These are phyloP conservation scores for Lasiosphaeriaceae sp. DNA, from an alignment of 495 filamentous ascomycete genomes.

Conservation along the genomic window DNA sequence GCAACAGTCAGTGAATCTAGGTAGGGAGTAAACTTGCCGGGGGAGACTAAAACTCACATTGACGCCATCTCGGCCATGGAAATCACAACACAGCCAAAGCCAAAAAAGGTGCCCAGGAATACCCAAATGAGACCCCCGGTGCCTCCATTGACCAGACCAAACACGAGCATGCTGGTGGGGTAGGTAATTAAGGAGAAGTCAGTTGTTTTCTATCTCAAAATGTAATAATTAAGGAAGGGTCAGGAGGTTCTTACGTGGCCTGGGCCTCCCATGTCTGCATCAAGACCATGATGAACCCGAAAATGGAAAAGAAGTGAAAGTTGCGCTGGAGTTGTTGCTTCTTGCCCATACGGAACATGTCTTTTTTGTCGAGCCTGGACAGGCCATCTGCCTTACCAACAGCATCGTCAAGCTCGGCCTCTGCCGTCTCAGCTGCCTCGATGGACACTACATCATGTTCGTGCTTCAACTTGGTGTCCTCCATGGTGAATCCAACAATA, in stretches of 20 bases:
- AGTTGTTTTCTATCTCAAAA: background rate
- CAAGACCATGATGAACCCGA: constrained; percentile 45
- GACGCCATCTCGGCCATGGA: constrained; percentile 29
- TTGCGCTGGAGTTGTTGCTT: constrained; percentile 26
- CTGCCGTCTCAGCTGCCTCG: no score
- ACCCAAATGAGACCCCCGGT: constrained; percentile 27
- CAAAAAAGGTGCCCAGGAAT: constrained; percentile 26
- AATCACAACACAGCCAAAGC: constrained; percentile 20
- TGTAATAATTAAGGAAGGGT: background rate
- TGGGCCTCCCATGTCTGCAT: constrained; percentile 49
- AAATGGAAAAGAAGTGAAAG: constrained; percentile 43
- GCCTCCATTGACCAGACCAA: constrained; percentile 27
- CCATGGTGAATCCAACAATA: no score
- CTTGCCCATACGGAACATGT: constrained; percentile 15
- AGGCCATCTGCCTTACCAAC: no score
- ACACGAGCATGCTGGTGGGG: constrained; percentile 3
- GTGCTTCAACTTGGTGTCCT: no score
- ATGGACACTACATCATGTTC: no score
- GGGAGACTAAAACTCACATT: constrained; percentile 6
- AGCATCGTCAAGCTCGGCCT: no score
- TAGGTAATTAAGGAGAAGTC: no score
- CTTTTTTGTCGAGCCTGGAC: background rate
- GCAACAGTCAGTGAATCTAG: no score
- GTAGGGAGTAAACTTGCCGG: no score
- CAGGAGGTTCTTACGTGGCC: constrained; percentile 1